Evolutionary conservation across 2,329 filamentous ascomycete species (phyloP), one percentile per base, ranked within the genome.

Genomic region (Ascochyta fabae): DNA sequence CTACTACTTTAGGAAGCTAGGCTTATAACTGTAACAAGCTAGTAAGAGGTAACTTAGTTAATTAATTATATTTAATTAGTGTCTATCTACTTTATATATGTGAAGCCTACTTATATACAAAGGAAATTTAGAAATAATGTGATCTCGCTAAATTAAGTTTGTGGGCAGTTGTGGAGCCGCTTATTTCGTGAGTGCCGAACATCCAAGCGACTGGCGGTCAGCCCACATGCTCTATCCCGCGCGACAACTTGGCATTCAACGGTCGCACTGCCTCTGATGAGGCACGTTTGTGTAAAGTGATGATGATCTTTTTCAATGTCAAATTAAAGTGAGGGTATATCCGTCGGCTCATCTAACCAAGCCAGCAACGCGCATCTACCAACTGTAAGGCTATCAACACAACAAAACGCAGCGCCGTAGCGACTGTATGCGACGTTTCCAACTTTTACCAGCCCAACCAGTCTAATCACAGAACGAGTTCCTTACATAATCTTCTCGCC

Each of bases 401-500:
- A 47, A 47, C 47, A 56, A 22, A 40, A 34, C n/a, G 9, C 42
- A 34, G 38, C 53, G 53, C 53, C 53, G 15, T 47, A 56, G 53
- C 47, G 33, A 39, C 53, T 47, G 47, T 36, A 26, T 33, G 26
- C 42, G 41, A 46, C 53, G 45, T 50, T 41, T 46, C 15, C 31
- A 53, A 48, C 50, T 36, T 48, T 61, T 64, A 26, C 34, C 24
- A 24, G 19, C 31, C 13, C 19, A 41, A 13, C 24, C 29, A 33
- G 12, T 40, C 39, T 49, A 42, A 33, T 13, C 24, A 35, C 41
- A 36, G 27, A 22, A 39, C 13, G 4, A 36, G 31, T 6, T 4
- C 3, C 27, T 39, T 41, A 58, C 46, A 53, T 53, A 6, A 38
- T 48, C 47, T 53, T 43, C 43, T 58, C 71, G 43, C 63, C 61